These are phyloP conservation scores for Monosporascus sp. DNA, from an alignment of 2,329 filamentous ascomycete genomes.

Conservation along the genomic window DNA sequence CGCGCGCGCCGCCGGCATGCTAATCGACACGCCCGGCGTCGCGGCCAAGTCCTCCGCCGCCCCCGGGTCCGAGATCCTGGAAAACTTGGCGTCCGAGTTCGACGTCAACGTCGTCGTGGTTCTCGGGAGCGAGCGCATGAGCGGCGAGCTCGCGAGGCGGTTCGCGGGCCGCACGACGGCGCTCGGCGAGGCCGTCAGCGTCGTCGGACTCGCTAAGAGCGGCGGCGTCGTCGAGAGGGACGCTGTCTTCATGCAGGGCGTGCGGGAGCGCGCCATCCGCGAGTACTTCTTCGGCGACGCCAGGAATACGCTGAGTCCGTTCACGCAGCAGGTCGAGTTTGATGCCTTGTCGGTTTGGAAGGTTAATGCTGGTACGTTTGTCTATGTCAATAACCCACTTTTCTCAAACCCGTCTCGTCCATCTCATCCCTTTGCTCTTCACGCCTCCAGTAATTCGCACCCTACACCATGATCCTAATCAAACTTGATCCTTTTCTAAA, in stretches of 20 bases:
- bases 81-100: slow-evolving; percentile 63
- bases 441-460: too few species aligned
- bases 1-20: slow-evolving; percentile 68
- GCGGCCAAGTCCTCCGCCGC: slow-evolving; percentile 53
- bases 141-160: slow-evolving; percentile 66
- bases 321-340: slow-evolving; percentile 80
- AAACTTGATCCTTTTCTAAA: too few species aligned
- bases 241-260: slow-evolving; percentile 65
- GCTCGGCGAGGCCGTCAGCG: slow-evolving; percentile 62
- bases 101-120: slow-evolving; percentile 74
- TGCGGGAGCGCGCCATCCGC: slow-evolving; percentile 71
- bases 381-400: background rate
- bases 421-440: too few species aligned
- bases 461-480: too few species aligned
- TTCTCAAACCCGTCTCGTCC: too few species aligned
- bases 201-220: slow-evolving; percentile 78
- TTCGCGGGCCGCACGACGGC: slow-evolving; percentile 54
- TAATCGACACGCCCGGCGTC: slow-evolving; percentile 78
- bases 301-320: slow-evolving; percentile 73
- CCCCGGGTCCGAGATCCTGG: slow-evolving; percentile 68
- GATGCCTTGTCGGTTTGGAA: slow-evolving; percentile 69
- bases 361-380: slow-evolving; percentile 52
- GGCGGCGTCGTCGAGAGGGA: slow-evolving; percentile 79
- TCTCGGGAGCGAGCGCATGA: slow-evolving; percentile 71
- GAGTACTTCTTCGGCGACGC: slow-evolving; percentile 92